Evolutionary conservation across 192 early-diverging fungal genomes (phyloP), one percentile per base, ranked within the genome.

Genomic region (Phycomyces nitens): DNA sequence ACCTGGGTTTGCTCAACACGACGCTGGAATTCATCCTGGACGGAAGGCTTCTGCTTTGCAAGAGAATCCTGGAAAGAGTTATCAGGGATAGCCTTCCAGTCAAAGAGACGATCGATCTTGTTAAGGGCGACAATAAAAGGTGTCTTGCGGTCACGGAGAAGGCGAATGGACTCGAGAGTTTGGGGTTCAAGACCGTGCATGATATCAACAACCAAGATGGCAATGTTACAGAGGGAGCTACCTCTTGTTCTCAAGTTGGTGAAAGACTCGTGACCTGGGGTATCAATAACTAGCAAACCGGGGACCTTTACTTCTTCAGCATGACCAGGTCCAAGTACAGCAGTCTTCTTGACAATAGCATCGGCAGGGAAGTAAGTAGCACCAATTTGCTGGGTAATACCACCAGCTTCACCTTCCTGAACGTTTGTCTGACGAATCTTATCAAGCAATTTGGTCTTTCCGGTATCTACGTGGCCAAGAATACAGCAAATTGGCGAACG

Each of bases 361-460:
- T 92, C 89, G 58, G 92, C 84, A n/a, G 96, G 97, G 87, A 99
- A 97, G 80, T 92, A 99, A 24, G 96, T 97, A 15, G 97, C 97
- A 77, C 97, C 97, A 64, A 99, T 99, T 72, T 99, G 97, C 77
- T 99, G 97, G 11, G 97, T 99, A 74, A 99, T 99, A 77, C 97
- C 97, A 69, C 97, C 97, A 38, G 97, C 97, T 86, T 99, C 97
- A 60, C 95, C 95, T 61, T 91, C 97, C 79, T 98, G 96, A 16
- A 99, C 97, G 80, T 97, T 97, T 26, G 97, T 99, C 75, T 98
- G 95, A 52, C 97, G 87, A 77, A 99, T 95, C 86, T 97, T 97
- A 82, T 99, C 97, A 43, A 99, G 82, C 24, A 99, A 77, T 80
- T 97, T 98, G 29, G 97, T 99, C 74, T 94, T 92, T 67, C 90